These are phyloP conservation scores for Miamiensis avidus DNA, from an alignment of 169 alveolate species.

Conservation along the genomic window DNA sequence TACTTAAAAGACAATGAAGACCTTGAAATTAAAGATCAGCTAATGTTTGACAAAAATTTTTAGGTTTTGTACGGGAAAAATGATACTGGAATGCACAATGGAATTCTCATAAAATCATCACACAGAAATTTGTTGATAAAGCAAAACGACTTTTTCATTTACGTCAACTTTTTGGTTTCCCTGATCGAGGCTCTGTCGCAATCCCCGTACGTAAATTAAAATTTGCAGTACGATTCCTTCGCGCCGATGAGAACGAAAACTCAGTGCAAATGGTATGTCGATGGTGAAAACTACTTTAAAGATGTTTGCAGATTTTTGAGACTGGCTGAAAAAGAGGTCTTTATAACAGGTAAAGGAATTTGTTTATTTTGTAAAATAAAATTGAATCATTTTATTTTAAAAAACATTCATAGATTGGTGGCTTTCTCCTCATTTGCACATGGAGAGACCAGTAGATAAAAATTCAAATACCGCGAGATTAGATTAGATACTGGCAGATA, in stretches of 20 bases:
- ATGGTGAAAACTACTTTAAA: conserved; percentile 72
- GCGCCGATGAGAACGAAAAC: conserved; percentile 51
- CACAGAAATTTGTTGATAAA: conserved; percentile 2
- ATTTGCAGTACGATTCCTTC: conserved; percentile 53
- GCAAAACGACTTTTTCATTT: conserved; percentile 1
- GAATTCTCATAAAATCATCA: conserved; percentile 37
- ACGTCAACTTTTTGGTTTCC: conserved; percentile 12
- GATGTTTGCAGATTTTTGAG: conserved; percentile 49
- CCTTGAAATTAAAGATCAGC: neutral
- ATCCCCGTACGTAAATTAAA: conserved; percentile 27
- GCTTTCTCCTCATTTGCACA: conserved; percentile 73
- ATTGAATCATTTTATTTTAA: conserved; percentile 31
- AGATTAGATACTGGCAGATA: neutral
- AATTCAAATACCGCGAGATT: neutral
- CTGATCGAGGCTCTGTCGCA: conserved; percentile 4
- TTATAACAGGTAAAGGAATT: conserved; percentile 11
- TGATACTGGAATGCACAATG: conserved; percentile 48
- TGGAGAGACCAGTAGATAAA: conserved; percentile 55
- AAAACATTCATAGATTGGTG: conserved; percentile 78
- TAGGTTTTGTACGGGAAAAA: conserved; percentile 26
- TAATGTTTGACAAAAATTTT: conserved; percentile 33
- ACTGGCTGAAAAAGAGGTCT: conserved; percentile 66
- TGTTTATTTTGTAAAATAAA: no score
- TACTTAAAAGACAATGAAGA: neutral
- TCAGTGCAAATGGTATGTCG: conserved; percentile 61